Percentiles rank a stretch among this genome's conserved stretches.
phyloP scores from a whole-genome alignment of 257 asterid species.

The Plantago ovata region DNA sequence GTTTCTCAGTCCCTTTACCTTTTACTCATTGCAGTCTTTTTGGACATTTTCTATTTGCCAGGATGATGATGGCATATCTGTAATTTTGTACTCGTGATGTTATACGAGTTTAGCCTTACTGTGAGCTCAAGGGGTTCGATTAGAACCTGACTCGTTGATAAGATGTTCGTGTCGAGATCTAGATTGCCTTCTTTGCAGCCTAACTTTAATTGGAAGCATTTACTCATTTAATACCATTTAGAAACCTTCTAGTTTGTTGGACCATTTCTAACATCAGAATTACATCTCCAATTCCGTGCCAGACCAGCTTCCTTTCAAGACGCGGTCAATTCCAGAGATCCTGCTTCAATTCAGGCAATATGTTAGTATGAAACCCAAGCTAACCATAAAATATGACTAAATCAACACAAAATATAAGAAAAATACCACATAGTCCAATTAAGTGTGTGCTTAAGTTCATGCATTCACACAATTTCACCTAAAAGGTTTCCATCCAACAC shows the following conservation, averaged over 20 bases:
- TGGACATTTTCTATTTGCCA: too few species aligned
- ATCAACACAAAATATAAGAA: slow-evolving; percentile 1
- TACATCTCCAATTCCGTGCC: not conserved
- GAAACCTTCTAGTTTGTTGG: slow-evolving; percentile 4
- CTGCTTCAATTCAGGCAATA: not conserved
- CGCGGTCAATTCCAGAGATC: not conserved
- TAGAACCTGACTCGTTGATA: too few species aligned
- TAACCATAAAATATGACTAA: slow-evolving; percentile 16
- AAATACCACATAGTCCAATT: slow-evolving; percentile 17
- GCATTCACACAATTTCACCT: slow-evolving; percentile 26
- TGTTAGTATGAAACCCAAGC: not conserved
- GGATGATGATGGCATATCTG: too few species aligned
- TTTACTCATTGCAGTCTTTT: too few species aligned
- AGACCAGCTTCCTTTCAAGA: not conserved
- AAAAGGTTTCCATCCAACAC: slow-evolving; percentile 14
- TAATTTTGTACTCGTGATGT: too few species aligned
- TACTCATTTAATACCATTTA: too few species aligned
- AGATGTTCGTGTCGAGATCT: too few species aligned
- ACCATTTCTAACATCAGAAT: slow-evolving; percentile 4
- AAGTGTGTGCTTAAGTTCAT: slow-evolving; percentile 19
- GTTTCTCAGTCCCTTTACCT: too few species aligned
- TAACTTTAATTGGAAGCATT: too few species aligned
- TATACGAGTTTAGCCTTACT: too few species aligned
- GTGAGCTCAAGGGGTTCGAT: too few species aligned
- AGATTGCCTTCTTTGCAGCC: too few species aligned